Conservation (phyloP, 140 eudicot genomes). For the Flaveria floridana region DNA sequence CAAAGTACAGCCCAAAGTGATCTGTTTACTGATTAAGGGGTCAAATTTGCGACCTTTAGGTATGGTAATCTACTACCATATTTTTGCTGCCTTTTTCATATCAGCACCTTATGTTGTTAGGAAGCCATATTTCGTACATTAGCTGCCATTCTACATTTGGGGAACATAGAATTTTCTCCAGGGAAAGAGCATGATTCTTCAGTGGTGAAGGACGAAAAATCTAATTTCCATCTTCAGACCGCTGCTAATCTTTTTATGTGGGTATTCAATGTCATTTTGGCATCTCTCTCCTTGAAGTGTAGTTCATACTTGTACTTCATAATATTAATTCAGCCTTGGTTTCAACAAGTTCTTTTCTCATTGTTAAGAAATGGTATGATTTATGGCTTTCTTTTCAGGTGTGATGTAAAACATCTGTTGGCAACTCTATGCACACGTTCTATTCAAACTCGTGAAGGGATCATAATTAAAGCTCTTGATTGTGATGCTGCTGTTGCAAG, state of each 20-base stretch:
- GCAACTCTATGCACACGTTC: slow-evolving; percentile 88
- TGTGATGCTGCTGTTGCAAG: slow-evolving; percentile 92
- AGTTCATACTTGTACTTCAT: slow-evolving; percentile 19
- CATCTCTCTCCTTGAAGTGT: slow-evolving; percentile 15
- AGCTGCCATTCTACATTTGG: slow-evolving; percentile 93
- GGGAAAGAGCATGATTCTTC: slow-evolving; percentile 98
- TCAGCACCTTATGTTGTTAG: slow-evolving; percentile 34
- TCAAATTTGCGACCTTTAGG: neutral
- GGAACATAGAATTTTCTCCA: slow-evolving; percentile 83
- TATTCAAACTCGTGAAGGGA: slow-evolving; percentile 91
- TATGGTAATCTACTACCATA: neutral
- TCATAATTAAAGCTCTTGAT: slow-evolving; percentile 78
- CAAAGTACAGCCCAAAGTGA: neutral
- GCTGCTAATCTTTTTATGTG: slow-evolving; percentile 81
- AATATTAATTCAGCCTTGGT: slow-evolving; percentile 5
- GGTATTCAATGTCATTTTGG: slow-evolving; percentile 29
- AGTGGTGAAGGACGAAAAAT: slow-evolving; percentile 64
- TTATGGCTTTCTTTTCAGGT: slow-evolving; percentile 44
- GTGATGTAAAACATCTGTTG: slow-evolving; percentile 68
- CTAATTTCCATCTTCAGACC: slow-evolving; percentile 75
- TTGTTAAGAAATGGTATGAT: slow-evolving; percentile 7
- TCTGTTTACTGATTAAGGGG: neutral
- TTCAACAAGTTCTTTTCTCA: neutral
- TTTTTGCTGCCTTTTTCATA: slow-evolving; percentile 19
- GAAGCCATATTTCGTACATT: slow-evolving; percentile 92